phyloP scores from a whole-genome alignment of 1,284 basidiomycete genomes.

The Phenoliferia sp. region DNA sequence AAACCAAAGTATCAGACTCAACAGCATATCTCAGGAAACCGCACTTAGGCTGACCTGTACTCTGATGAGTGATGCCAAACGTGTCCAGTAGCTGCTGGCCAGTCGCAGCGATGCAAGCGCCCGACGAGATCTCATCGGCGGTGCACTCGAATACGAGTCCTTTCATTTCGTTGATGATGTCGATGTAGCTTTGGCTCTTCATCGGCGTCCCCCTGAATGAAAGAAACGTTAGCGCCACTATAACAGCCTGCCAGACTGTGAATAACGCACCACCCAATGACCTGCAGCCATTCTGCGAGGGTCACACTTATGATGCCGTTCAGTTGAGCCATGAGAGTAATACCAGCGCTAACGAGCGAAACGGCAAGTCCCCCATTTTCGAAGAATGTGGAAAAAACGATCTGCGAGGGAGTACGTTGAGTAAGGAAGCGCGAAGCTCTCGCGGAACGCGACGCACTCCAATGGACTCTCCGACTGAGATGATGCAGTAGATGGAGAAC shows the following conservation, averaged over 20 bases:
- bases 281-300: slow-evolving; percentile 44
- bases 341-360: slow-evolving; percentile 43
- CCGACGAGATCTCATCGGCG: slow-evolving; percentile 37
- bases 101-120: slow-evolving; percentile 44
- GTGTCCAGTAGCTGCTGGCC: slow-evolving; percentile 44
- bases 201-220: slow-evolving; percentile 30
- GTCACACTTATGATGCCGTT: slow-evolving; percentile 46
- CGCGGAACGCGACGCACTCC: slow-evolving; percentile 35
- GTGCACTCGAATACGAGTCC: slow-evolving; percentile 45
- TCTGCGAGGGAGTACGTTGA: slow-evolving; percentile 9
- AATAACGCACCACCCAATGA: slow-evolving; percentile 40
- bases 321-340: slow-evolving; percentile 39
- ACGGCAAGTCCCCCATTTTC: slow-evolving; percentile 37
- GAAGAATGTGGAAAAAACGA: slow-evolving; percentile 36
- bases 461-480: slow-evolving; percentile 44
- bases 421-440: not conserved
- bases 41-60: slow-evolving; percentile 14
- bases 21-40: not conserved
- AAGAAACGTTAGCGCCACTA: slow-evolving; percentile 4
- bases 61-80: slow-evolving; percentile 10
- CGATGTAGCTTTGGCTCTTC: slow-evolving; percentile 40
- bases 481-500: slow-evolving; percentile 43
- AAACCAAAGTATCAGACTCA: slow-evolving; percentile 38
- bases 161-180: slow-evolving; percentile 47
- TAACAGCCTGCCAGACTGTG: slow-evolving; percentile 7